Evolutionary conservation across 2,329 filamentous ascomycete species (phyloP).

Genomic region (Volutella citrinella): DNA sequence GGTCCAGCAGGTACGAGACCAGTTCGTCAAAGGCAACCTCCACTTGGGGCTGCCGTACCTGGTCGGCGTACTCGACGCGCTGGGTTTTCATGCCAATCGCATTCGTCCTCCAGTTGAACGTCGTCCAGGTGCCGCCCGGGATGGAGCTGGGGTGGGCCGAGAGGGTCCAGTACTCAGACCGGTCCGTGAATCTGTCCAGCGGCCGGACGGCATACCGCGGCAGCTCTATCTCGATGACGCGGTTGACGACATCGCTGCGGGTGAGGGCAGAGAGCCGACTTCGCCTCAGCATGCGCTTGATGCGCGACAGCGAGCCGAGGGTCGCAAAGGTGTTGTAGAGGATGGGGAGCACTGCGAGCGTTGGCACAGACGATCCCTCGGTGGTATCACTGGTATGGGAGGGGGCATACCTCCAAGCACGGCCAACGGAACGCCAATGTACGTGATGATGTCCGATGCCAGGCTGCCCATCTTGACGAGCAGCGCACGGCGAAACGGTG

Average conservation of each 20-base stretch:
- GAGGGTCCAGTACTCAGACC: conserved; percentile 57
- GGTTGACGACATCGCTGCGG: conserved; percentile 61
- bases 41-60: conserved; percentile 51
- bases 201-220: conserved; percentile 63
- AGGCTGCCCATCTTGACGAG: conserved; percentile 26
- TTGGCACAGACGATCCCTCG: background rate
- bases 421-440: conserved; percentile 56
- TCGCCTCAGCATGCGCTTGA: conserved; percentile 55
- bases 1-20: conserved; percentile 59
- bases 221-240: conserved; percentile 64
- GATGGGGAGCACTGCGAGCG: conserved; percentile 54
- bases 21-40: conserved; percentile 57
- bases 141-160: conserved; percentile 49
- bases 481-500: too few relatives aligned
- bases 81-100: conserved; percentile 60
- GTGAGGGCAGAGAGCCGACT: conserved; percentile 59
- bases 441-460: conserved; percentile 51
- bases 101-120: conserved; percentile 64
- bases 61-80: conserved; percentile 59
- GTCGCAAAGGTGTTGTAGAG: conserved; percentile 63
- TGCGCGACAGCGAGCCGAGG: conserved; percentile 56
- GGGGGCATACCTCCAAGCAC: conserved; percentile 43
- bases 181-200: conserved; percentile 50
- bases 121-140: conserved; percentile 62
- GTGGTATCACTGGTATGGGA: background rate